A percentile compares a stretch with the other conserved stretches of the same genome.
Conservation (phyloP, 345 rosid genomes). For the Triadica sebifera region DNA sequence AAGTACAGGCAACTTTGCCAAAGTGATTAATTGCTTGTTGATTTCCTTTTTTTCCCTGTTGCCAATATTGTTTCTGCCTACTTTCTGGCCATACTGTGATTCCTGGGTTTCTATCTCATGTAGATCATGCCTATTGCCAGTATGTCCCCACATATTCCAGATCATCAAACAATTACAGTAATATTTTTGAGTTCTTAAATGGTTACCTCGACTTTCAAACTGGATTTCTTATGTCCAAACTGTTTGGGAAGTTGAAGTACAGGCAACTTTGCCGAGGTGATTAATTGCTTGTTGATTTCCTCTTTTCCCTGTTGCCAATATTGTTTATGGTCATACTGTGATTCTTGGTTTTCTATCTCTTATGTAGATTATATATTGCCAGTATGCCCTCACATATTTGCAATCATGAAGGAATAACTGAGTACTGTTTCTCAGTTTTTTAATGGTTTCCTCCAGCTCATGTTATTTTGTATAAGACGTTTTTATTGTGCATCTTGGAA, state of each 20-base stretch:
- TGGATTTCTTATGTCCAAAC: not conserved
- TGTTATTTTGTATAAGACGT: no score
- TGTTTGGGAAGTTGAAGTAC: not conserved
- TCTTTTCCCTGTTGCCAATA: slow-evolving; percentile 58
- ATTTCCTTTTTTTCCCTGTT: slow-evolving; percentile 55
- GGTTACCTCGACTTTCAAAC: no score
- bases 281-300: slow-evolving; percentile 36
- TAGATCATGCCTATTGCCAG: not conserved
- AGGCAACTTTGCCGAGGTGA: slow-evolving; percentile 53
- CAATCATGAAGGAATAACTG: not conserved
- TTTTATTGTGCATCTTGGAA: not conserved
- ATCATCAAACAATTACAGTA: not conserved
- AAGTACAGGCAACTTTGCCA: slow-evolving; percentile 43
- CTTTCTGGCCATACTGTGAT: not conserved
- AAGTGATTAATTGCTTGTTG: slow-evolving; percentile 39
- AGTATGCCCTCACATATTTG: slow-evolving; percentile 2
- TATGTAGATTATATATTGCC: not conserved
- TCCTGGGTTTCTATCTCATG: not conserved
- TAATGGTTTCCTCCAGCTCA: not conserved
- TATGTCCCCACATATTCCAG: slow-evolving; percentile 1
- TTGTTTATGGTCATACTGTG: not conserved
- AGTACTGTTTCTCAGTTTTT: not conserved
- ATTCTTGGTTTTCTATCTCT: not conserved
- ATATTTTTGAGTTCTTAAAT: not conserved
- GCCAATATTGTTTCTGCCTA: slow-evolving; percentile 30